Percentiles rank a stretch among this genome's conserved stretches.
Conservation (phyloP, 2,329 filamentous ascomycete genomes). For the Botrytis galanthina region DNA sequence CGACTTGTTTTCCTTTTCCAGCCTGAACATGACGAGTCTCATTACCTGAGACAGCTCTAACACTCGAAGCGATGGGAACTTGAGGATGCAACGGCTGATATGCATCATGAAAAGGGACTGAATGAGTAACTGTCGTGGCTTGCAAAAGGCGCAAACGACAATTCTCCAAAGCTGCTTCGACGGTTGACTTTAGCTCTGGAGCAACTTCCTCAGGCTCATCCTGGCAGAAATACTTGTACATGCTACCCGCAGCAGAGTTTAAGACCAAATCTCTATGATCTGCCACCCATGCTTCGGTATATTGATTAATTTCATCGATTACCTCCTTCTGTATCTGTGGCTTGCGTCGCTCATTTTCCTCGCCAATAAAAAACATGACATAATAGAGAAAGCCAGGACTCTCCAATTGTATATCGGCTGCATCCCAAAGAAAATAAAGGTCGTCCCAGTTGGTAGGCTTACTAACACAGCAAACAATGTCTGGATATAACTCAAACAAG, state of each 20-base stretch:
- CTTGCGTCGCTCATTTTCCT: conserved; percentile 20
- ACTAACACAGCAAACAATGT: conserved; percentile 18
- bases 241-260: not conserved
- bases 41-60: not conserved
- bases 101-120: not conserved
- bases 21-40: not conserved
- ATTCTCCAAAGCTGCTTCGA: not conserved
- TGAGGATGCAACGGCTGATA: not conserved
- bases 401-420: conserved; percentile 36
- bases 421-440: conserved; percentile 39
- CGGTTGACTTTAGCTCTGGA: not conserved
- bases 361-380: conserved; percentile 32
- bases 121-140: not conserved
- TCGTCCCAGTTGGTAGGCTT: conserved; percentile 29
- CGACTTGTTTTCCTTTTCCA: not conserved
- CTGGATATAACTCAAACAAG: conserved; percentile 17
- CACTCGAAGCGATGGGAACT: not conserved
- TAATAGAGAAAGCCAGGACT: conserved; percentile 35
- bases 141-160: not conserved
- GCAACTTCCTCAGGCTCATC: not conserved
- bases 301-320: conserved; percentile 23
- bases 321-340: not conserved
- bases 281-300: conserved; percentile 27
- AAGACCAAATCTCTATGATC: not conserved
- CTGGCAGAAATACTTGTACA: conserved; percentile 7